These are phyloP conservation scores for Acer campestre DNA, from an alignment of 345 rosid genomes.

Conservation along the genomic window DNA sequence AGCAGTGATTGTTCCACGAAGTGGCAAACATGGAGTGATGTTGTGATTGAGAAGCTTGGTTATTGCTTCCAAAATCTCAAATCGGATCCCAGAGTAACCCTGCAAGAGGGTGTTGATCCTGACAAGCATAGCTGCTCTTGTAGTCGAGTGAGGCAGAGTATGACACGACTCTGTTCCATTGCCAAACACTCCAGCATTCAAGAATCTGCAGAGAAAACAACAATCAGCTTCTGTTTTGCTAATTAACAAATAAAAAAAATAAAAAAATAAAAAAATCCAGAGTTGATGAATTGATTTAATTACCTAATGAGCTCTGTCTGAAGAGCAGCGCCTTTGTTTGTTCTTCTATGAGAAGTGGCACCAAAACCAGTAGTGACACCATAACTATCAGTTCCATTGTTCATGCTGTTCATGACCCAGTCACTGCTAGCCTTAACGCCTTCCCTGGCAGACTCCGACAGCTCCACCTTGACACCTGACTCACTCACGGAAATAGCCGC, in stretches of 20 bases:
- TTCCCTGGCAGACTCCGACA: conserved; percentile 58
- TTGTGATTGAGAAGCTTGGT: conserved; percentile 61
- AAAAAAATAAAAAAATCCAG: no score
- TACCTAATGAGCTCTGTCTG: conserved; percentile 81
- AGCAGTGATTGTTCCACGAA: conserved; percentile 73
- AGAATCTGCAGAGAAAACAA: conserved; percentile 40
- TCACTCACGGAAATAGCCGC: conserved; percentile 51
- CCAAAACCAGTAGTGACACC: conserved; percentile 86
- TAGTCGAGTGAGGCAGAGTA: conserved; percentile 56
- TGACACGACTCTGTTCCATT: conserved; percentile 49
- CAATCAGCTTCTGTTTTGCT: no score
- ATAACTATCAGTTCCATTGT: conserved; percentile 70
- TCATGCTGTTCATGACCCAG: conserved; percentile 80
- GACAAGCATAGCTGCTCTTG: conserved; percentile 75
- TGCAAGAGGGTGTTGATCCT: conserved; percentile 76
- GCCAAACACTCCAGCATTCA: conserved; percentile 77
- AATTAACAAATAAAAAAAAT: no score
- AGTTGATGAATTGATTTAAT: background rate
- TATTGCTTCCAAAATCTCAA: conserved; percentile 69
- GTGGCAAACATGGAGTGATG: conserved; percentile 73
- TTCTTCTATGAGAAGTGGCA: conserved; percentile 69
- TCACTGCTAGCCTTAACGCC: conserved; percentile 77
- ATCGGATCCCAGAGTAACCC: conserved; percentile 77
- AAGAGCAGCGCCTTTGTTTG: conserved; percentile 69
- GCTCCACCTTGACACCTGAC: conserved; percentile 45